Conservation (phyloP, 805 yeast species). For the Nakazawaea holstii region DNA sequence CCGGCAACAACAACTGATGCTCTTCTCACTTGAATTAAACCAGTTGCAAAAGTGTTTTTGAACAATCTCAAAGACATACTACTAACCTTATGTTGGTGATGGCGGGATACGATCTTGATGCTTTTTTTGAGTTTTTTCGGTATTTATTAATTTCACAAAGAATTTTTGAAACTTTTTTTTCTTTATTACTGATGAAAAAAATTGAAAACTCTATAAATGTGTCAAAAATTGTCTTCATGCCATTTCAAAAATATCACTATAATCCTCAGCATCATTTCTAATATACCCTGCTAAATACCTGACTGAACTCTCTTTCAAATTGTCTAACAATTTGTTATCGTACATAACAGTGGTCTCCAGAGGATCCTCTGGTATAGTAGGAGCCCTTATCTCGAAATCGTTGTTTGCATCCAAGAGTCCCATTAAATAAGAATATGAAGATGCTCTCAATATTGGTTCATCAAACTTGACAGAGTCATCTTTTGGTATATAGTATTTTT, state of each 20-base stretch:
- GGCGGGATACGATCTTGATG: background rate
- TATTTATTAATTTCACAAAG: background rate
- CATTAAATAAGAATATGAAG: slow-evolving; percentile 9
- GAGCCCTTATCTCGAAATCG: background rate
- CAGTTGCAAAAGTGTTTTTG: background rate
- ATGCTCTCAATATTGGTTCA: slow-evolving; percentile 6
- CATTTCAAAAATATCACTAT: background rate
- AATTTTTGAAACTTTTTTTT: no score
- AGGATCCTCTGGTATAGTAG: background rate
- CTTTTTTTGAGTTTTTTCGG: background rate
- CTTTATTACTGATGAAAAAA: no score
- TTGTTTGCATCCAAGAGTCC: slow-evolving; percentile 3
- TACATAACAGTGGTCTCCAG: slow-evolving; percentile 1
- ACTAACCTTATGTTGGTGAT: background rate
- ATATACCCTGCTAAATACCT: slow-evolving; percentile 7
- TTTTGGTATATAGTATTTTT: background rate
- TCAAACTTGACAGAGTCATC: slow-evolving; percentile 10
- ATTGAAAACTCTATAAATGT: no score
- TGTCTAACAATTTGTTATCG: slow-evolving; percentile 1
- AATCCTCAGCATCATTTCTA: background rate
- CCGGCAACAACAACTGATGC: slow-evolving; percentile 4
- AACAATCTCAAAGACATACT: slow-evolving; percentile 5
- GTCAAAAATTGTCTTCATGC: background rate
- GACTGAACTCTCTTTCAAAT: slow-evolving; percentile 7
- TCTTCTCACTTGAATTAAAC: background rate